Percentiles rank a stretch among this genome's conserved stretches.
These are phyloP conservation scores for Fragilariopsis cylindrus DNA, from an alignment of 108 stramenopile genomes.

Conservation along the genomic window DNA sequence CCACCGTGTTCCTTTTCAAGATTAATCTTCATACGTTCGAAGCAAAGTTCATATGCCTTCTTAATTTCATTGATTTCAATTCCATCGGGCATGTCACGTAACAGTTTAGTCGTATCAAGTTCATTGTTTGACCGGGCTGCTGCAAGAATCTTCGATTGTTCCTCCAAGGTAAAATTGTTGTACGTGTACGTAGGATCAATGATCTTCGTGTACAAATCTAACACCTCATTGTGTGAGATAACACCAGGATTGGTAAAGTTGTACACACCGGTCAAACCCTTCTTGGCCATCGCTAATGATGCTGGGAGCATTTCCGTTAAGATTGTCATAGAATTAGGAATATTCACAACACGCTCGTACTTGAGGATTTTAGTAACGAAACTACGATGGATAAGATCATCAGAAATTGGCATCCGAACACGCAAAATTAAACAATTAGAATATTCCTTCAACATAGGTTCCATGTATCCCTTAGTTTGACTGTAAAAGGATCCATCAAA, in stretches of 20 bases:
- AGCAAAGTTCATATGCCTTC: slow-evolving; percentile 87
- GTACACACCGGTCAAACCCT: slow-evolving; percentile 93
- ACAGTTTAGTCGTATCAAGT: slow-evolving; percentile 95
- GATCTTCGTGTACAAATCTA: slow-evolving; percentile 97
- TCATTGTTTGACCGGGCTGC: slow-evolving; percentile 98
- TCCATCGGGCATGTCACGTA: slow-evolving; percentile 90
- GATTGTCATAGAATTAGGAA: slow-evolving; percentile 99
- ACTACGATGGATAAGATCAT: slow-evolving; percentile 95
- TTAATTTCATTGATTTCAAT: slow-evolving; percentile 90
- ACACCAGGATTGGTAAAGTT: slow-evolving; percentile 99
- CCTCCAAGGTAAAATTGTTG: slow-evolving; percentile 94
- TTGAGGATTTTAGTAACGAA: slow-evolving; percentile 99
- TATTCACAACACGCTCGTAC: slow-evolving; percentile 95
- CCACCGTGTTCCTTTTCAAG: slow-evolving; percentile 74
- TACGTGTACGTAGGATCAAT: slow-evolving; percentile 97
- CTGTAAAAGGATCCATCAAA: slow-evolving; percentile 98
- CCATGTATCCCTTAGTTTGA: slow-evolving; percentile 97
- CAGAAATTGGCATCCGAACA: slow-evolving; percentile 99
- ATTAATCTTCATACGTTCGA: slow-evolving; percentile 95
- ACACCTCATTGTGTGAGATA: slow-evolving; percentile 98
- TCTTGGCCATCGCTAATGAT: slow-evolving; percentile 88
- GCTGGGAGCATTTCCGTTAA: slow-evolving; percentile 97
- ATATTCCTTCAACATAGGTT: slow-evolving; percentile 91
- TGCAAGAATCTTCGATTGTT: slow-evolving; percentile 93
- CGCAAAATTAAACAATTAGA: slow-evolving; percentile 89